phyloP scores from a whole-genome alignment of 2,329 filamentous ascomycete species.

The Colletotrichum sp. region DNA sequence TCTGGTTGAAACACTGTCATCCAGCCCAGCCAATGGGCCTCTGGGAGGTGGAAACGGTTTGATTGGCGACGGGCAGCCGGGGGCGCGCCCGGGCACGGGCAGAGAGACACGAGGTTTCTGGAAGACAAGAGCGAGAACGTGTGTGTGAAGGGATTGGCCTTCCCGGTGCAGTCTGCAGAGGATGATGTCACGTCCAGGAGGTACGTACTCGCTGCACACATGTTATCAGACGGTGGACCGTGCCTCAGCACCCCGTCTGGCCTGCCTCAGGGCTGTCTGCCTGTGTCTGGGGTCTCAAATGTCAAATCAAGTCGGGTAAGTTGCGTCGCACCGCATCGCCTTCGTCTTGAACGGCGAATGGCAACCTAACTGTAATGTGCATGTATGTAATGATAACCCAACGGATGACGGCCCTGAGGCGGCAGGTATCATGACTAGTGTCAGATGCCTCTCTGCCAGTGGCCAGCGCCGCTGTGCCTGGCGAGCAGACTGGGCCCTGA shows the following conservation, averaged over 20 bases:
- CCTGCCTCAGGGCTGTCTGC: not conserved
- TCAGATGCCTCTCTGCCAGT: constrained; percentile 3
- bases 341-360: not conserved
- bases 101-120: constrained; percentile 18
- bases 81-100: constrained; percentile 7
- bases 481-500: not conserved
- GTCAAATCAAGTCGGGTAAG: not conserved
- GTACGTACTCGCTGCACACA: not conserved
- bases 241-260: not conserved
- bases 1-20: constrained; percentile 20
- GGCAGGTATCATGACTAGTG: constrained; percentile 18
- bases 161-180: not conserved
- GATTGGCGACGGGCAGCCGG: constrained; percentile 10
- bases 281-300: not conserved
- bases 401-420: not conserved
- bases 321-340: not conserved
- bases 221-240: not conserved
- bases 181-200: constrained; percentile 5
- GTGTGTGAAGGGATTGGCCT: constrained; percentile 6
- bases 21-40: constrained; percentile 1
- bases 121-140: constrained; percentile 9
- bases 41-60: constrained; percentile 18
- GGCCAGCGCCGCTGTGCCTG: not conserved
- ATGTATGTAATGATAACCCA: not conserved
- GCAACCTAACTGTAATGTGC: not conserved